Evolutionary conservation across 148 eudicot species (phyloP), one percentile per base, ranked within the genome.

Genomic region (Rhododendron williamsianum): DNA sequence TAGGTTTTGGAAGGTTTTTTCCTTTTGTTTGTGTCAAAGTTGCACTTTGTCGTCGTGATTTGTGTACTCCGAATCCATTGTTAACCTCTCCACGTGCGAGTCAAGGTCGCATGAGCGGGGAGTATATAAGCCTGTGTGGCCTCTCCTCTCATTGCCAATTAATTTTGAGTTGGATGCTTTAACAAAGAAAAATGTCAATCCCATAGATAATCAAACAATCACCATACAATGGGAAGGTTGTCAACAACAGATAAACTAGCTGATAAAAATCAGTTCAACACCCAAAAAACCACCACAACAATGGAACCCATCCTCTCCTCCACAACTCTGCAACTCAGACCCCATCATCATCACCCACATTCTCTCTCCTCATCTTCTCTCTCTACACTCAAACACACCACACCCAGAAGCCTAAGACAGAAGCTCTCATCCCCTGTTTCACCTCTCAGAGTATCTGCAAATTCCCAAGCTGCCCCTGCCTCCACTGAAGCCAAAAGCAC

Each of bases 401-500:
- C 58, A 21, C 12, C 21, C 60, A 84, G 25, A 48, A 11, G 9
- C 8, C 43, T 23, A 54, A 58, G 4, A n/a, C 35, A 30, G 12
- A 63, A 67, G 54, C 11, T 49, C 58, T 33, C 81, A 13, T 85
- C 82, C 76, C 81, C 23, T 18, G 71, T 33, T 43, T 21, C 49
- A 0, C 87, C 87, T 6, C 79, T 89, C 38, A 92, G 87, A 80
- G 86, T 92, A 1, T 78, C 78, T 58, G 92, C 93, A 41, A 92
- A 83, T 87, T 91, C 94, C 56, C 94, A 93, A 91, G 85, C 90
- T 82, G 91, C 94, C 77, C 92, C 93, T 81, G 89, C 90, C 36
- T 67, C 93, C 33, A 82, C 84, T 30, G 90, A 71, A 71, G 69
- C 91, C 16, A n/a, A 87, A 21, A 63, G 87, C 3, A 49, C 38